Base-by-base conservation (phyloP, 176 grass and related monocot species). In the Thalia dealbata region DNA sequence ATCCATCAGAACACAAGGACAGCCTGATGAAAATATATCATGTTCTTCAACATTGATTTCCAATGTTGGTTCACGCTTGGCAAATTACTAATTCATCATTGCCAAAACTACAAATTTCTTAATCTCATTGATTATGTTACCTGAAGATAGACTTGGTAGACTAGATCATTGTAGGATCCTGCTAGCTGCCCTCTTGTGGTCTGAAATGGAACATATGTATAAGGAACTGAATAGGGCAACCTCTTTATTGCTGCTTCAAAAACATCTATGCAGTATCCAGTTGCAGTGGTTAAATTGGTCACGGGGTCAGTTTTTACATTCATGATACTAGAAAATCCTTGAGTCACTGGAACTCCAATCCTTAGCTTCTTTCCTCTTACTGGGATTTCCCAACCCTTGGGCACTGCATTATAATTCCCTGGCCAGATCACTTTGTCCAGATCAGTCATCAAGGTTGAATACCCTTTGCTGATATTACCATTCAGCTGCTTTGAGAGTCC, bases 171-270 rank as follows among this genome's bases (percentile, higher is more conserved):
- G 68, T 83, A 83, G 59, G 45, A 80, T 9, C 73, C 77, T 24
- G 50, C 50, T 38, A 3, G 18, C 52, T 19, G 11, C 18, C 61
- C 81, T 59, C 59, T 16, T 45, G 50, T 46, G 27, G 54, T 50
- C 14, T 76, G 16, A 61, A 80, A 80, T 28, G 73, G 50, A 63
- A 83, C 73, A 80, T 83, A 78, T 60, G 80, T 73, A 77, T 74
- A 83, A 26, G 85, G 61, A n/a, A 87, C 25, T 67, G 80, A 76
- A 80, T 83, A 87, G 6, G 81, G 77, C 28, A 87, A 58, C 61
- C 14, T 24, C 28, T 73, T 76, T 64, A 83, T 7, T 9, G 30
- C 81, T 44, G 78, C 59, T 67, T 80, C 81, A 77, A 87, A 87
- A 46, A 87, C 77, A 64, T 83, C 77, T 23, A 87, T 56, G 71